Base-by-base conservation (phyloP, 2,329 filamentous ascomycete species). In the Pyrenochaeta sp. region DNA sequence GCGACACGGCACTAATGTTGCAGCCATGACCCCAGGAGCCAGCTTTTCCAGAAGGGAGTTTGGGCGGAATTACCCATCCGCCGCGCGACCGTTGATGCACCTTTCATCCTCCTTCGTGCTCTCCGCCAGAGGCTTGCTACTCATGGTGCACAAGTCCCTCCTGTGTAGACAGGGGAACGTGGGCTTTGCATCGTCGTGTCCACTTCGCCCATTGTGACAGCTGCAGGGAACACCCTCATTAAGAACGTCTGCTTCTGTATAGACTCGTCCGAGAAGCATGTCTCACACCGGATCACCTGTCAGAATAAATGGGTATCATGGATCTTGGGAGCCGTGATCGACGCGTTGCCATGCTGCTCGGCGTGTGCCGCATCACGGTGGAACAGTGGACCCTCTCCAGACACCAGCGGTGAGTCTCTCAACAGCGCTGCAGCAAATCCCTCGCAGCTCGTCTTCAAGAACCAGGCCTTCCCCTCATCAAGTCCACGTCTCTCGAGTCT, bases 11-110 rank as follows among this genome's bases (percentile, higher is more conserved):
- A 30, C 30, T 30, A 41, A 7, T n/a, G 21, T 21, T 51, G 31
- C 57, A 55, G 41, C 55, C 50, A 46, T 51, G 26, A 58, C 54
- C 59, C 55, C 41, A 48, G 59, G 21, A 45, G 13, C 10, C 19
- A 17, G 21, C 38, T 34, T 50, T 62, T 61, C 59, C 44, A 48
- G 55, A 62, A 62, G 53, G 46, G 48, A 42, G 38, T 51, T 52
- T 50, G 45, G 41, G 35, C 51, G 48, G 51, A 53, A 44, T 37
- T 48, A 38, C 20, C 50, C 55, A 57, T 48, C 42, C 38, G 41
- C 46, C 48, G 40, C 34, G 39, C 41, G 43, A 42, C 53, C 43
- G 53, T 57, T 56, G 36, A 21, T 19, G 35, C 41, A 41, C 39
- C 48, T 51, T 43, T 27, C 22, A 5, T 36, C 8, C 37, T 37